Percentiles rank a stretch among this genome's conserved stretches.
These are phyloP conservation scores for Nitzschia putrida DNA, from an alignment of 108 stramenopile genomes.

Conservation along the genomic window DNA sequence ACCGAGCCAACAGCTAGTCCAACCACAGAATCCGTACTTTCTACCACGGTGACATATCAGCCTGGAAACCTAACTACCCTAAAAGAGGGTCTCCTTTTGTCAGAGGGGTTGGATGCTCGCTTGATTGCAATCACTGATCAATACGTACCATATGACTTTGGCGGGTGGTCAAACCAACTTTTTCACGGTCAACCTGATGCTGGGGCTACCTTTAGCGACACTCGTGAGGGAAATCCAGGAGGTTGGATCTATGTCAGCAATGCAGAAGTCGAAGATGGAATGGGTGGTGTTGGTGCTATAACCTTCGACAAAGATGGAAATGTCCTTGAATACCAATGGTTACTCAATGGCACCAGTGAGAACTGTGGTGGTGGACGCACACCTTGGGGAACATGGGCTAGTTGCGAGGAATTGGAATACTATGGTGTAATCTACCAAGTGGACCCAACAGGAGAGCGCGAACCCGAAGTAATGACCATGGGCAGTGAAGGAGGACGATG, in stretches of 20 bases:
- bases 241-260: conserved; percentile 69
- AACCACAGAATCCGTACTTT: not conserved
- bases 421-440: conserved; percentile 57
- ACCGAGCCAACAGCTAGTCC: not conserved
- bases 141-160: conserved; percentile 23
- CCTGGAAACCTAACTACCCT: conserved; percentile 46
- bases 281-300: conserved; percentile 57
- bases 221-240: conserved; percentile 23
- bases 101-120: conserved; percentile 34
- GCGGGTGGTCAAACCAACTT: conserved; percentile 10
- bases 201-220: conserved; percentile 43
- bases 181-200: conserved; percentile 54
- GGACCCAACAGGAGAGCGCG: conserved; percentile 57
- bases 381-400: conserved; percentile 57
- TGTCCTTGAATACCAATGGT: conserved; percentile 36
- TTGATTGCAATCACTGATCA: conserved; percentile 32
- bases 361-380: conserved; percentile 58
- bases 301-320: conserved; percentile 46
- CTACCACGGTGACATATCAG: conserved; percentile 23
- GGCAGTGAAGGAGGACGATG: conserved; percentile 52
- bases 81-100: conserved; percentile 26
- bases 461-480: conserved; percentile 40
- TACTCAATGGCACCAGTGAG: conserved; percentile 37
- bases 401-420: conserved; percentile 57
- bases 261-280: conserved; percentile 34